Base-by-base conservation (phyloP, 768 basidiomycete species). In the Pisolithus orientalis region DNA sequence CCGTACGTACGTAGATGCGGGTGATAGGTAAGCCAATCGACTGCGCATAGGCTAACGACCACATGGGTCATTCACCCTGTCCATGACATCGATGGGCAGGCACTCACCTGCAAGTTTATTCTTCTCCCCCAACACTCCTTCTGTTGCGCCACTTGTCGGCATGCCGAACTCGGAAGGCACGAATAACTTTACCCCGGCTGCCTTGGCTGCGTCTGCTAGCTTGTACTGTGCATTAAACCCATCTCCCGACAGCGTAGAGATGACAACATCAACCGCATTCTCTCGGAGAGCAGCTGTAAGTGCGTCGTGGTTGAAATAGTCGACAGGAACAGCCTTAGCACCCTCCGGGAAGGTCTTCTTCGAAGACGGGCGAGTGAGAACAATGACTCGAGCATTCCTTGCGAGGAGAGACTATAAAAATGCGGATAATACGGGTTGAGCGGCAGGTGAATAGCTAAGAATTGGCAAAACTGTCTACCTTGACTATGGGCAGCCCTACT, bases 131-230 rank as follows among this genome's bases (percentile, higher is more conserved):
- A 38, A 46, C 4, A 11, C 0, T 9, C 60, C 56, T 17, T 56
- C 58, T 6, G 59, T 53, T 6, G 49, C 55, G 2, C 59, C 66
- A 2, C 53, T 54, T 1, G 56, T 67, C 10, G 63, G 55, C 44
- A 59, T 53, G 27, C 65, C 65, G 50, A 59, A 68, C 47, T 68
- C 65, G 25, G 58, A 59, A 6, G 65, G 62, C 4, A 61, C 61
- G 49, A 65, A 66, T 43, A 68, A 49, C 55, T 64, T 63, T 14
- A 68, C 62, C 1, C 57, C 62, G 2, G 66, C 64, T 16, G 46
- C 49, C 42, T 65, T 63, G 1, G 65, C 59, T 6, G 64, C 66
- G 32, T 61, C 56, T n/a, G 55, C 60, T 25, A 67, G 14, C 8
- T 31, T 24, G 25, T 54, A 56, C 51, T 63, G 62, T 3, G 47